Evolutionary conservation across 371 early-diverging fungal species (phyloP).

Genomic region (Syncephalastrum sp.): DNA sequence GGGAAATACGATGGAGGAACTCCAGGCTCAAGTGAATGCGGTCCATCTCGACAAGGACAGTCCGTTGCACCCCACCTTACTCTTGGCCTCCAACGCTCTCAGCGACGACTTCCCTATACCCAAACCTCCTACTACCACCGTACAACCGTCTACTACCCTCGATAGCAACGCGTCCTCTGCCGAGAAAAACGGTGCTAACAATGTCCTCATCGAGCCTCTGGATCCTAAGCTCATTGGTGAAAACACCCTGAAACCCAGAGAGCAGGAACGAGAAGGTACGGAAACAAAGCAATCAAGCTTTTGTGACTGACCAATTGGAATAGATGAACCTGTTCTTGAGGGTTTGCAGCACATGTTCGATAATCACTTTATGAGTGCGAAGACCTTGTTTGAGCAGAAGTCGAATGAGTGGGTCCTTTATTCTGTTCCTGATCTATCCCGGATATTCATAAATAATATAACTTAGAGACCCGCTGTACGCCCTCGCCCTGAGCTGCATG

Average conservation of each 20-base stretch:
- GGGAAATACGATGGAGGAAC: neutral
- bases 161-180: neutral
- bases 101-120: slow-evolving; percentile 6
- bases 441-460: neutral
- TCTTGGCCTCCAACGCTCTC: slow-evolving; percentile 15
- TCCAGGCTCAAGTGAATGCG: neutral
- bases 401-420: neutral
- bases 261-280: slow-evolving; percentile 53
- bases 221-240: slow-evolving; percentile 24
- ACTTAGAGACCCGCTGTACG: slow-evolving; percentile 44
- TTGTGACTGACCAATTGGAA: neutral
- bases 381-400: slow-evolving; percentile 30
- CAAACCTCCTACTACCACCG: neutral
- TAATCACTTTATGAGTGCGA: slow-evolving; percentile 47
- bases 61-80: slow-evolving; percentile 15
- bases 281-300: neutral
- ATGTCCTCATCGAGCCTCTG: slow-evolving; percentile 14
- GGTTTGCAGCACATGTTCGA: slow-evolving; percentile 38
- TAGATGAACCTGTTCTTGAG: slow-evolving; percentile 24
- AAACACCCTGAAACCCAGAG: slow-evolving; percentile 46
- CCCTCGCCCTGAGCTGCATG: slow-evolving; percentile 48
- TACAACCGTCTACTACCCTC: too few species aligned
- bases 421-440: neutral
- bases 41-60: slow-evolving; percentile 8
- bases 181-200: slow-evolving; percentile 18